Base-by-base conservation (phyloP, 2,329 filamentous ascomycete genomes). In the Colletotrichum destructivum region DNA sequence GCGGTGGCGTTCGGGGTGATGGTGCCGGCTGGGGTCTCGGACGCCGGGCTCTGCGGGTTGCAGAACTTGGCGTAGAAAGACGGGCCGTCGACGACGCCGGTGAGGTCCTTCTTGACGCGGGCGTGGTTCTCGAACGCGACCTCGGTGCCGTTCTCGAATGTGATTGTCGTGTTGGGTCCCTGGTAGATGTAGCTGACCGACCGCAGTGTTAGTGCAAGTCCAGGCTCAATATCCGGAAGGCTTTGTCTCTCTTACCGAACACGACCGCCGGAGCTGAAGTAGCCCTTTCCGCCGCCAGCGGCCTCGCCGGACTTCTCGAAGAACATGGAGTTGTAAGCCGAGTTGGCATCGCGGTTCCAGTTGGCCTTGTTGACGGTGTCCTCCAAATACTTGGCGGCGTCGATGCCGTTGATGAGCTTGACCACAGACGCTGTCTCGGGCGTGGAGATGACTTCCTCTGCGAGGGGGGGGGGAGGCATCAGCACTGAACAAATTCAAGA, bases 311-410 rank as follows among this genome's bases (percentile, higher is more conserved):
- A 35, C 64, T 59, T 74, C 57, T 75, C 68, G 57, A 75, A 82
- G 66, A 84, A 84, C 79, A 83, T 79, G 62, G 75, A 77, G 75
- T 84, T 84, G 76, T 84, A 84, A 1, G 78, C 78, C 5, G 77
- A 71, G 44, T 79, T 78, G 13, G 73, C 66, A 60, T 80, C 78
- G 13, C 77, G 77, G 57, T 74, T 73, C 42, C 59, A 74, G 18
- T 67, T 75, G 23, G 72, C 75, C 26, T 64, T 57, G 47, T 75
- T 74, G 42, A 75, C 65, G 35, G 64, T 65, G 12, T 78, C 73
- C 8, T 75, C 64, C 46, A 79, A 46, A 40, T 68, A 78, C 35
- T 76, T 73, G 31, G 68, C 60, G 0, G 78, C 76, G 15, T 75
- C 73, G 18, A 75, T 51, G 6, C 76, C 78, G 66, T 79, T 79